These are phyloP conservation scores for Drechslerella dactyloides DNA, from an alignment of 2,329 filamentous ascomycete species.

Conservation along the genomic window DNA sequence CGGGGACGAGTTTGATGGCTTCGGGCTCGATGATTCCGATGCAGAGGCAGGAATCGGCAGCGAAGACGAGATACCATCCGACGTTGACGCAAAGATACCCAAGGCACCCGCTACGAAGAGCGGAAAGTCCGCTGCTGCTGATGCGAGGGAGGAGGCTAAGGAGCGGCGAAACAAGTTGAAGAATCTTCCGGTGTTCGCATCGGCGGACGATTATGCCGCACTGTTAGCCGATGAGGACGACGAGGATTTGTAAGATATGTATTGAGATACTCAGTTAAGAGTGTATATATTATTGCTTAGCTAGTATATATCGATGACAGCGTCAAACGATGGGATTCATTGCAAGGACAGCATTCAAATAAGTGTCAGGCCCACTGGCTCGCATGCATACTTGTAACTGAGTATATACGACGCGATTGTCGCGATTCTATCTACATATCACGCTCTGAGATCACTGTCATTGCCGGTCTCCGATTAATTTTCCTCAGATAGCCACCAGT, in stretches of 20 bases:
- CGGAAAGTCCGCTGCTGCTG: constrained; percentile 55
- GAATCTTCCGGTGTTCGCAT: constrained; percentile 89
- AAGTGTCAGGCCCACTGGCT: too few species aligned
- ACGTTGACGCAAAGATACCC: constrained; percentile 55
- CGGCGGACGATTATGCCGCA: constrained; percentile 86
- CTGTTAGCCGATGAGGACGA: constrained; percentile 39
- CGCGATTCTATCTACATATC: too few species aligned
- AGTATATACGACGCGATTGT: too few species aligned
- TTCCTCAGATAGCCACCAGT: too few species aligned
- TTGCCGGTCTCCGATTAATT: too few species aligned
- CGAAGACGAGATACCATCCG: constrained; percentile 46
- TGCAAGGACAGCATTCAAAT: too few species aligned
- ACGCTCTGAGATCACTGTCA: too few species aligned
- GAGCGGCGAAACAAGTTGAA: constrained; percentile 84
- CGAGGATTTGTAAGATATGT: constrained; percentile 44
- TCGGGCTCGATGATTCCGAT: constrained; percentile 58
- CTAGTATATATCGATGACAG: too few species aligned
- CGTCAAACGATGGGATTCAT: too few species aligned
- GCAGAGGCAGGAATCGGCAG: constrained; percentile 58
- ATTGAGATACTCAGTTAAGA: too few species aligned
- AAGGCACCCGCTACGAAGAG: constrained; percentile 50
- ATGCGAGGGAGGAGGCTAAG: constrained; percentile 57
- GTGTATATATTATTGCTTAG: too few species aligned
- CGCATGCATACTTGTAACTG: too few species aligned
- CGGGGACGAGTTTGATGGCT: constrained; percentile 60